A percentile compares a stretch with the other conserved stretches of the same genome.
These are phyloP conservation scores for Eragrostis tef DNA, from an alignment of 202 grass and related monocot genomes.

Conservation along the genomic window DNA sequence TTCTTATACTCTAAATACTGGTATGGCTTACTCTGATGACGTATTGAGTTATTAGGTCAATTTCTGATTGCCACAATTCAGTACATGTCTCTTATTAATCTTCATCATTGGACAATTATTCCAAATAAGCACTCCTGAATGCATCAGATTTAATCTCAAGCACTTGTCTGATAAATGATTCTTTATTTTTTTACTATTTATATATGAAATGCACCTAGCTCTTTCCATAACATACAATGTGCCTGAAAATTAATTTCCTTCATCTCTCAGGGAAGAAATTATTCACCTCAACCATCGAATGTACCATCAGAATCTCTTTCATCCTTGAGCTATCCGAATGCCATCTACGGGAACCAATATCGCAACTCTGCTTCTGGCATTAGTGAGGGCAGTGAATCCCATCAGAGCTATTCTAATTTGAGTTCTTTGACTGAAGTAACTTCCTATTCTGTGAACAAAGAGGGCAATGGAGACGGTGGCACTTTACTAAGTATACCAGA, in stretches of 20 bases:
- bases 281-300: constrained; percentile 61
- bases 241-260: constrained; percentile 36
- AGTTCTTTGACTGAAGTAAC: constrained; percentile 79
- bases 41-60: constrained; percentile 21
- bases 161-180: background rate
- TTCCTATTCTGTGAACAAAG: constrained; percentile 57
- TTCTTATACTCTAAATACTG: constrained; percentile 6
- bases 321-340: constrained; percentile 50
- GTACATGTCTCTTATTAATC: constrained; percentile 14
- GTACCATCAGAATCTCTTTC: constrained; percentile 59
- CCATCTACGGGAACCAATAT: constrained; percentile 51
- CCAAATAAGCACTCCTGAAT: constrained; percentile 17
- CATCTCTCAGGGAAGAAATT: constrained; percentile 74
- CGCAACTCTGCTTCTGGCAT: constrained; percentile 43
- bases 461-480: constrained; percentile 32
- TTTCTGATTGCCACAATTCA: background rate
- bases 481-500: constrained; percentile 44
- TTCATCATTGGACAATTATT: constrained; percentile 21
- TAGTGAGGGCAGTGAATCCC: constrained; percentile 61
- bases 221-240: constrained; percentile 30
- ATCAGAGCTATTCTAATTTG: constrained; percentile 61
- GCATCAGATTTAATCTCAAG: constrained; percentile 23
- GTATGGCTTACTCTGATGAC: constrained; percentile 1
- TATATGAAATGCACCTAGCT: constrained; percentile 18
- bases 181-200: constrained; percentile 11